These are phyloP conservation scores for Agaricus bisporus DNA, from an alignment of 768 basidiomycete genomes.

Conservation along the genomic window DNA sequence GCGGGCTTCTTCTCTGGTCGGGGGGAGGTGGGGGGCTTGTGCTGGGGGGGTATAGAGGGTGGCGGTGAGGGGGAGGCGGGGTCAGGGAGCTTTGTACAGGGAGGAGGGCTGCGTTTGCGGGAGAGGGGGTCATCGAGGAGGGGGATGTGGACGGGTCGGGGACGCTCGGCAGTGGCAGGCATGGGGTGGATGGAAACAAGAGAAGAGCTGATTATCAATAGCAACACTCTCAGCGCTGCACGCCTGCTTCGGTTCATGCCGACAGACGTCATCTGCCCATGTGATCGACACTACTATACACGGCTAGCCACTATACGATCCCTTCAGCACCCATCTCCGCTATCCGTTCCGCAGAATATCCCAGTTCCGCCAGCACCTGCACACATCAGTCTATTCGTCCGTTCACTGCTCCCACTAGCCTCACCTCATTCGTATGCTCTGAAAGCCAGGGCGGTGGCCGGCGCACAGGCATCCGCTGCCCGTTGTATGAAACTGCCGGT, in stretches of 20 bases:
- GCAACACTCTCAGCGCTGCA: conserved; percentile 14
- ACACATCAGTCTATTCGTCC: conserved; percentile 10
- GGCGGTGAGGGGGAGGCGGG: conserved; percentile 1
- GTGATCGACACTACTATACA: conserved; percentile 4
- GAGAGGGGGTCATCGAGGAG: conserved; percentile 13
- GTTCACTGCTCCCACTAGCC: conserved; percentile 7
- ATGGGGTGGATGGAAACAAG: conserved; percentile 11
- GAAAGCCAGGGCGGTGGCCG: conserved; percentile 85
- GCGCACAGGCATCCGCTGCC: conserved; percentile 65
- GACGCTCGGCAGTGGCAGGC: conserved; percentile 16
- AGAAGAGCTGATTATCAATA: conserved; percentile 19
- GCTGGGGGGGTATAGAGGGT: conserved; percentile 9
- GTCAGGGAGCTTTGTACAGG: conserved; percentile 8
- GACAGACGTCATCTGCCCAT: conserved; percentile 12
- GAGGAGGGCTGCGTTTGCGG: conserved; percentile 11
- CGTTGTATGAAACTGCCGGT: conserved; percentile 79
- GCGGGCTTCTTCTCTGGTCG: conserved; percentile 5
- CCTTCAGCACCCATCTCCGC: conserved; percentile 32
- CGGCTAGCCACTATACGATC: conserved; percentile 21
- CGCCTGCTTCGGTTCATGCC: conserved; percentile 13
- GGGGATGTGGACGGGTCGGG: conserved; percentile 12
- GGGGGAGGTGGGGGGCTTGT: conserved; percentile 4
- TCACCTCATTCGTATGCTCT: conserved; percentile 75
- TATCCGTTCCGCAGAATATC: conserved; percentile 32
- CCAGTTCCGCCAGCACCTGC: conserved; percentile 37